These are phyloP conservation scores for Carpinus viminea DNA, from an alignment of 306 rosid genomes.

Conservation along the genomic window DNA sequence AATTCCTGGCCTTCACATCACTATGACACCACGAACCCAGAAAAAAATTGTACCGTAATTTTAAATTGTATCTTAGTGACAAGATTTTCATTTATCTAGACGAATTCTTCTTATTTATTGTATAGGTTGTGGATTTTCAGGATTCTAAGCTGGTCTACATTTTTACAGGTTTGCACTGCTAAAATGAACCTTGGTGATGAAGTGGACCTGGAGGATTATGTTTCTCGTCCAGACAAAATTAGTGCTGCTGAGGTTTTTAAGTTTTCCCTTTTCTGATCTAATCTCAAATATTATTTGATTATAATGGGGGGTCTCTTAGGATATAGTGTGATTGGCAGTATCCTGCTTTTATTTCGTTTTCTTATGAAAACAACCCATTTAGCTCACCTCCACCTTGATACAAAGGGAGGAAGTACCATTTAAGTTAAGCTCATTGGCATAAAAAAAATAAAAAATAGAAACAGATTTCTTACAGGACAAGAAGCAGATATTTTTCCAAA, in stretches of 20 bases:
- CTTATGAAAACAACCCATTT: no score
- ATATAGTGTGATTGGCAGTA: neutral
- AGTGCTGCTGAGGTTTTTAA: conserved; percentile 98
- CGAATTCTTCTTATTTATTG: neutral
- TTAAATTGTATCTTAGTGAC: neutral
- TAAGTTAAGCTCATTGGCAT: no score
- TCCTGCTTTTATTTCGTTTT: neutral
- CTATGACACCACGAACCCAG: neutral
- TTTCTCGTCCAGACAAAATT: conserved; percentile 98
- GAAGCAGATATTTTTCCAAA: neutral
- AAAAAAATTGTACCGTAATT: neutral
- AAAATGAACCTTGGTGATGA: conserved; percentile 98
- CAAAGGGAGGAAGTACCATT: no score
- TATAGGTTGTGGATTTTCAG: neutral
- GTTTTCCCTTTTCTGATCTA: conserved; percentile 1
- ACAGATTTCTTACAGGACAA: neutral
- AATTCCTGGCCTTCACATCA: neutral
- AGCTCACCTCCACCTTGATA: no score
- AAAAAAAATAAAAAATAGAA: no score
- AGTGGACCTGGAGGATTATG: conserved; percentile 97
- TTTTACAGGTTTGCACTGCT: conserved; percentile 88
- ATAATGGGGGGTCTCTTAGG: neutral
- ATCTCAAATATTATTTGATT: conserved; percentile 5
- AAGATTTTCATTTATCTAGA: neutral
- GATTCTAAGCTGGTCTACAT: neutral